Conservation (phyloP, 306 rosid species). For the Medicago ruthenica region DNA sequence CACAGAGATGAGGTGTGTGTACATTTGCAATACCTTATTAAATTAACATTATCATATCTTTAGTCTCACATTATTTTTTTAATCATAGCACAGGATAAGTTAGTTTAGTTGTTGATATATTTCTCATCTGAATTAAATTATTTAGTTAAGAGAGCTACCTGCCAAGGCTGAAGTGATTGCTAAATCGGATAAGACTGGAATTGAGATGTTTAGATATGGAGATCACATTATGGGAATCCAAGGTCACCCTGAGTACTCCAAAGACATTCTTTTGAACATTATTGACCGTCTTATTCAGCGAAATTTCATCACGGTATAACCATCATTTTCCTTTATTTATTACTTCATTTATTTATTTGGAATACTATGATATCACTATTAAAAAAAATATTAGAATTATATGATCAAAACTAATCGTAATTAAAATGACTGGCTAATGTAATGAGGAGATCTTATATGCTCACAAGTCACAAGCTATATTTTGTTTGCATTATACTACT, state of each 20-base stretch:
- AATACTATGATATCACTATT: neutral
- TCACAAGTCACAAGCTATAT: too few species aligned
- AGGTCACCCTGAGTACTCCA: slow-evolving; percentile 93
- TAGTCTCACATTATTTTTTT: neutral
- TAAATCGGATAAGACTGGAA: slow-evolving; percentile 87
- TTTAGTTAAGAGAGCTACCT: slow-evolving; percentile 78
- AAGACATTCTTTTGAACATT: slow-evolving; percentile 82
- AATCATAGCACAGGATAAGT: neutral
- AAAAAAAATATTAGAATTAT: too few species aligned
- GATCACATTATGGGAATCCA: slow-evolving; percentile 96
- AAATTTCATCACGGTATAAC: slow-evolving; percentile 56
- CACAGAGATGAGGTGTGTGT: slow-evolving; percentile 83
- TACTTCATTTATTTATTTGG: neutral
- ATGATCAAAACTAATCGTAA: too few species aligned
- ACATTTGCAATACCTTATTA: too few species aligned
- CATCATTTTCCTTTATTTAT: neutral
- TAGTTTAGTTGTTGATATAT: neutral
- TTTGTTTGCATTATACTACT: neutral
- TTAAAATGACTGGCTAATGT: neutral
- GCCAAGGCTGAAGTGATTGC: slow-evolving; percentile 81
- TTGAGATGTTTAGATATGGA: slow-evolving; percentile 81
- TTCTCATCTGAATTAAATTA: neutral
- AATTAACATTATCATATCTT: neutral
- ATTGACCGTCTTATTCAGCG: slow-evolving; percentile 72
- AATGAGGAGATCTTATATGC: too few species aligned